Conservation (phyloP, 2,329 filamentous ascomycete species). For the Claviceps monticola region DNA sequence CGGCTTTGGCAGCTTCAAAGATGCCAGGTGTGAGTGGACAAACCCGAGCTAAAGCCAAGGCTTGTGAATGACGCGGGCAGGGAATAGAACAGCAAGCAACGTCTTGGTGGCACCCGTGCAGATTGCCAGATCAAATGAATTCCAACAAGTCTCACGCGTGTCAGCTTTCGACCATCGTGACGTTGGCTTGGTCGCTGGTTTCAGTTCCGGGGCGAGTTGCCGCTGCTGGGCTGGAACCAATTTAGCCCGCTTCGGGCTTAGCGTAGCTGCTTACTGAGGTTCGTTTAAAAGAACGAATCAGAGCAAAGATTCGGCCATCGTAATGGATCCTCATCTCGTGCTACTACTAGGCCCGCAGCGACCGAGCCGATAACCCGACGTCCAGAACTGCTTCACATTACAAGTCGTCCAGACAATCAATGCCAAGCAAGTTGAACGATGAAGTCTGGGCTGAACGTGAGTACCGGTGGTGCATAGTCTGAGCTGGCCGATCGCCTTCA, state of each 20-base stretch:
- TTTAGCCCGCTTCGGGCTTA: neutral
- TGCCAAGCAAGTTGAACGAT: neutral
- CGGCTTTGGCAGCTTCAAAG: neutral
- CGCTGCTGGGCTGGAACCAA: neutral
- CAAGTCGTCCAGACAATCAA: neutral
- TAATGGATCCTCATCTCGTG: neutral
- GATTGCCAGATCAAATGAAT: neutral
- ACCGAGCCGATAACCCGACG: too few relatives aligned
- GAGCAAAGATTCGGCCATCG: neutral
- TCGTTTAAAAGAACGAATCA: neutral
- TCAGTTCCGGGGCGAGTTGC: neutral
- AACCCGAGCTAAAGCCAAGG: constrained; percentile 2
- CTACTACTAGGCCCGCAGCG: neutral
- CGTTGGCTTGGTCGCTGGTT: neutral
- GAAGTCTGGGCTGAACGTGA: neutral
- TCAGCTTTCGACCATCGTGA: constrained; percentile 1
- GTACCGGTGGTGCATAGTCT: neutral
- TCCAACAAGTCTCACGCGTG: neutral
- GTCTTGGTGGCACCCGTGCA: neutral
- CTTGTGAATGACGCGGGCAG: neutral
- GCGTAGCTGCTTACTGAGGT: neutral
- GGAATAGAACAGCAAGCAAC: neutral
- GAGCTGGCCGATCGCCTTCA: neutral
- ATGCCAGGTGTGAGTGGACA: constrained; percentile 6
- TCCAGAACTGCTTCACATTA: neutral